A percentile compares a stretch with the other conserved stretches of the same genome.
Conservation (phyloP, 148 eudicot genomes). For the Cornus florida region DNA sequence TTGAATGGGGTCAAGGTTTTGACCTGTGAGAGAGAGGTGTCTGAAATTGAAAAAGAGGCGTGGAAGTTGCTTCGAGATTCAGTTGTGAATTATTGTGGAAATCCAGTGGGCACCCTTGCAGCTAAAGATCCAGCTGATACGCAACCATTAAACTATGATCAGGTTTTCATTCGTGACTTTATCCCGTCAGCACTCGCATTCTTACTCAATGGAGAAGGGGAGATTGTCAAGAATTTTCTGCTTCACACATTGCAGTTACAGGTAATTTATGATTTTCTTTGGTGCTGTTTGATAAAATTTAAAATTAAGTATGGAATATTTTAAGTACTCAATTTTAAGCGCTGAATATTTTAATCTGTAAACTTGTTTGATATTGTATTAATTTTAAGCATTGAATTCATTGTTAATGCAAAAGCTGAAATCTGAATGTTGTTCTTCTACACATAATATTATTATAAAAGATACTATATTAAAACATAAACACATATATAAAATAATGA, state of each 20-base stretch:
- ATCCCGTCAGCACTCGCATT: slow-evolving; percentile 89
- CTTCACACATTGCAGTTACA: slow-evolving; percentile 89
- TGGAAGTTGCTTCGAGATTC: slow-evolving; percentile 72
- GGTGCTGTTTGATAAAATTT: too few species aligned
- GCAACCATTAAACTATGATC: slow-evolving; percentile 70
- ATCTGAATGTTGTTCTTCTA: too few species aligned
- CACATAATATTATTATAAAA: too few species aligned
- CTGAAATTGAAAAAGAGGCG: slow-evolving; percentile 72
- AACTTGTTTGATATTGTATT: too few species aligned
- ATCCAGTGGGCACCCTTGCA: slow-evolving; percentile 83
- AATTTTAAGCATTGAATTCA: too few species aligned
- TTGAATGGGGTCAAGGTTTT: slow-evolving; percentile 29
- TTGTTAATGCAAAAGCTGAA: too few species aligned
- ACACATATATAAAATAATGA: too few species aligned
- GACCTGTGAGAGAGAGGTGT: slow-evolving; percentile 29
- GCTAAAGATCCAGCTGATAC: slow-evolving; percentile 67
- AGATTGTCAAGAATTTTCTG: slow-evolving; percentile 82
- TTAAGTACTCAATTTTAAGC: too few species aligned
- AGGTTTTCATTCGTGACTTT: slow-evolving; percentile 87
- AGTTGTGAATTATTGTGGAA: slow-evolving; percentile 73
- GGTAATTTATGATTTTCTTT: slow-evolving; percentile 34
- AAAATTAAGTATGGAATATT: too few species aligned
- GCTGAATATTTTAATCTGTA: too few species aligned
- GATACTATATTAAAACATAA: too few species aligned
- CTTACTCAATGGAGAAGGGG: slow-evolving; percentile 82